These are phyloP conservation scores for Pistacia vera DNA, from an alignment of 345 rosid genomes.

Conservation along the genomic window DNA sequence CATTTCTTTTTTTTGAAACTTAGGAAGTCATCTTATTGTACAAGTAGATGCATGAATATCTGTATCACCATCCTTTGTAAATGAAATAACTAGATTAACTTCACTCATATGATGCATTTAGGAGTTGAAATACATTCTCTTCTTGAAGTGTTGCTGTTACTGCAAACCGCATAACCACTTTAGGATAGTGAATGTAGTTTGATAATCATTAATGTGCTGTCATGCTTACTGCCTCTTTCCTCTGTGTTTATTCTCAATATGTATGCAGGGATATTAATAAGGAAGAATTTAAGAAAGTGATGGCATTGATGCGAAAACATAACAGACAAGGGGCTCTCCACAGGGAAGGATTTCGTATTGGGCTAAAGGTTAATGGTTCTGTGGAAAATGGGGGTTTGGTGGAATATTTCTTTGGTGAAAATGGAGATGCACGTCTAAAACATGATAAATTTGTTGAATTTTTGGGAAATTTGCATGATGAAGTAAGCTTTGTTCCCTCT, in stretches of 20 bases:
- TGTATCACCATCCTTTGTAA: neutral
- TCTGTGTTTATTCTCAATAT: neutral
- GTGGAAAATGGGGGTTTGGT: slow-evolving; percentile 88
- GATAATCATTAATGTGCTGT: neutral
- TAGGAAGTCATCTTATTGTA: neutral
- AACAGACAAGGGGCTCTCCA: slow-evolving; percentile 80
- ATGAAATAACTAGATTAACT: neutral
- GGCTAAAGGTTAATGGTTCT: slow-evolving; percentile 61
- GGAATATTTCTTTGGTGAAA: slow-evolving; percentile 83
- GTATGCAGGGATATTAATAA: slow-evolving; percentile 69
- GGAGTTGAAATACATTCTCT: neutral
- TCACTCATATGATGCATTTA: neutral
- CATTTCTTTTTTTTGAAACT: neutral
- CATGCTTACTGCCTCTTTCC: slow-evolving; percentile 27
- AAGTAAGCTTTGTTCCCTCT: slow-evolving; percentile 46
- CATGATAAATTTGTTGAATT: slow-evolving; percentile 80
- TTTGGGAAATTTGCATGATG: slow-evolving; percentile 68
- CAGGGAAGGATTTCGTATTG: slow-evolving; percentile 68
- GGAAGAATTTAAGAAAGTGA: slow-evolving; percentile 91
- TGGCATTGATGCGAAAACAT: slow-evolving; percentile 84
- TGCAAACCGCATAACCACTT: neutral
- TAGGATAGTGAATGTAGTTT: neutral
- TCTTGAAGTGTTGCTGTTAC: neutral
- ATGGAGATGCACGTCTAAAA: slow-evolving; percentile 61
- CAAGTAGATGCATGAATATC: neutral